These are phyloP conservation scores for Penicillium sp. DNA, from an alignment of 2,329 filamentous ascomycete genomes.

Conservation along the genomic window DNA sequence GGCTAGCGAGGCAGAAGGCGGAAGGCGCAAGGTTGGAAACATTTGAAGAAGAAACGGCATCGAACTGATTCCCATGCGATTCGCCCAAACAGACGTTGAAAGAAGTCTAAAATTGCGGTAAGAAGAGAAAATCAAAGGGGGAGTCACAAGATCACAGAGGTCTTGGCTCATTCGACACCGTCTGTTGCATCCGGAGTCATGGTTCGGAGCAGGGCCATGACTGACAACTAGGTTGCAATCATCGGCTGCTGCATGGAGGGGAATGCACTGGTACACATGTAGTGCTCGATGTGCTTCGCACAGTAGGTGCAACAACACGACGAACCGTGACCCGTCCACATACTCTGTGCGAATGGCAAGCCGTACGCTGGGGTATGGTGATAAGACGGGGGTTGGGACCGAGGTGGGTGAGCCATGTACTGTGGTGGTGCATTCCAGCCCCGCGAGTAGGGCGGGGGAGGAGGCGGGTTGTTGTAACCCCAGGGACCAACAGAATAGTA, in stretches of 20 bases:
- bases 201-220: constrained; percentile 10
- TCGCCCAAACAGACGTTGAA: constrained; percentile 22
- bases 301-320: constrained; percentile 50
- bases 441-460: constrained; percentile 41
- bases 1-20: constrained; percentile 23
- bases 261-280: constrained; percentile 46
- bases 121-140: constrained; percentile 18
- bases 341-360: constrained; percentile 45
- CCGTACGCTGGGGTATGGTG: constrained; percentile 49
- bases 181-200: constrained; percentile 14
- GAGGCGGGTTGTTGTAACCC: constrained; percentile 43
- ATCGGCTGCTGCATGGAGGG: constrained; percentile 47
- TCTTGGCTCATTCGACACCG: constrained; percentile 8
- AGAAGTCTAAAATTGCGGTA: constrained; percentile 26
- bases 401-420: constrained; percentile 38
- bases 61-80: constrained; percentile 24
- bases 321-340: constrained; percentile 47
- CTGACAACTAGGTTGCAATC: constrained; percentile 35
- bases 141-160: constrained; percentile 3
- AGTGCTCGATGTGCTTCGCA: constrained; percentile 49
- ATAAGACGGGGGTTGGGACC: constrained; percentile 46
- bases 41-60: constrained; percentile 28
- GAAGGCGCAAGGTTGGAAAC: constrained; percentile 28
- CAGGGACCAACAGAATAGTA: constrained; percentile 46
- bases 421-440: constrained; percentile 39